Percentiles rank a stretch among this genome's conserved stretches.
Evolutionary conservation across 2,329 filamentous ascomycete species (phyloP).

Genomic region (Fusarium nelsonii): DNA sequence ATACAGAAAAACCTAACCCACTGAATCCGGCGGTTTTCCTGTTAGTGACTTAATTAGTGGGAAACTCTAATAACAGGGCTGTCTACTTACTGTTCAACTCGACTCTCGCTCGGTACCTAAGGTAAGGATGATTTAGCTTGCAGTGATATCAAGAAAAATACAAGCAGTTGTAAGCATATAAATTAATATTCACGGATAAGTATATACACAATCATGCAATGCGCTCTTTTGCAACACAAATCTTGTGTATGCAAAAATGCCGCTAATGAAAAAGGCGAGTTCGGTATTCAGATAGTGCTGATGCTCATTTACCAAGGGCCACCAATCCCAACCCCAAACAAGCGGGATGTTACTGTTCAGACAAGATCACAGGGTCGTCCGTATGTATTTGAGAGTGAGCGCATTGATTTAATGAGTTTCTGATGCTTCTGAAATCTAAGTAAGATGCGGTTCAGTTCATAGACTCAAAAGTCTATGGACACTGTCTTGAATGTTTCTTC

Average conservation of each 20-base stretch:
- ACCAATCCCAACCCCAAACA: slow-evolving; percentile 36
- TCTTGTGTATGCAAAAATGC: slow-evolving; percentile 21
- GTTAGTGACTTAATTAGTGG: neutral
- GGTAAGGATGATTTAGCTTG: too few species aligned
- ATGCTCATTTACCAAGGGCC: slow-evolving; percentile 29
- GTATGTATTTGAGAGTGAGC: neutral
- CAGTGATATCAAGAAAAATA: neutral
- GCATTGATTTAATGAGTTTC: neutral
- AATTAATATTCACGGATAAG: neutral
- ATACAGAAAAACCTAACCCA: neutral
- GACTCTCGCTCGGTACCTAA: too few species aligned
- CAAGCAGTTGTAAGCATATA: neutral
- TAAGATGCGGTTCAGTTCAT: neutral
- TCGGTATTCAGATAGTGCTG: slow-evolving; percentile 28
- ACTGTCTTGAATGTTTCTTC: too few species aligned
- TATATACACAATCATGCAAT: neutral
- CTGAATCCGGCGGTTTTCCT: slow-evolving; percentile 3
- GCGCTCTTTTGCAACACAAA: neutral
- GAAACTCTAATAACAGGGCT: slow-evolving; percentile 16
- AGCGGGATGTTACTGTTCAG: slow-evolving; percentile 6
- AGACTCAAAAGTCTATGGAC: too few species aligned
- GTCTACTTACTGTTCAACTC: neutral
- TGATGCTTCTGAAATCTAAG: neutral
- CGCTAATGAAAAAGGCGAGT: slow-evolving; percentile 17
- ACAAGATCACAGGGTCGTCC: slow-evolving; percentile 1